Evolutionary conservation across 1,139 yeast genomes (phyloP).

Genomic region (Kurtzmaniella natalensis): DNA sequence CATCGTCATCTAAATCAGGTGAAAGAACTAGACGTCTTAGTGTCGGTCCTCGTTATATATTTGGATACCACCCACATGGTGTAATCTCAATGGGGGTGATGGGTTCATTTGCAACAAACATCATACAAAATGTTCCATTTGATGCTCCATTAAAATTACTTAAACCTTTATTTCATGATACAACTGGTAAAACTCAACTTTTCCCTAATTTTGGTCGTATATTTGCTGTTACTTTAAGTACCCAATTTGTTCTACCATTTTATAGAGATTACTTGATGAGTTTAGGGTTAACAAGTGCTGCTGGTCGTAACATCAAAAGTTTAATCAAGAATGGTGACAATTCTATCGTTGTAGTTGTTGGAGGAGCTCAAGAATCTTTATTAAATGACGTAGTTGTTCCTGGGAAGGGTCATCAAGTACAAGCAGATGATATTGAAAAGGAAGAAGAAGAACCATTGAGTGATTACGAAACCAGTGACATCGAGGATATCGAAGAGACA

Average conservation of each 20-base stretch:
- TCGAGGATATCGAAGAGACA: constrained; percentile 7
- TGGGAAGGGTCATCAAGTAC: constrained; percentile 54
- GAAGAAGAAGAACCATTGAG: constrained; percentile 7
- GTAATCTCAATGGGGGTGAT: constrained; percentile 90
- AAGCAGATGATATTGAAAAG: constrained; percentile 15
- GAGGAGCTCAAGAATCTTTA: constrained; percentile 92
- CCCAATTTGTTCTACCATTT: constrained; percentile 84
- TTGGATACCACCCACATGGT: constrained; percentile 97
- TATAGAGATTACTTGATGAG: constrained; percentile 82
- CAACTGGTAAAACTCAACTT: constrained; percentile 38
- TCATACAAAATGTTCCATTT: constrained; percentile 45
- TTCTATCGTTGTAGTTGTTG: constrained; percentile 85
- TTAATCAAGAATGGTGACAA: constrained; percentile 60
- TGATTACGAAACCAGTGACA: background rate
- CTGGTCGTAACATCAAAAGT: constrained; percentile 65
- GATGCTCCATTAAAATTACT: constrained; percentile 52
- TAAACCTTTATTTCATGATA: constrained; percentile 40
- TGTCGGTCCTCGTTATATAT: constrained; percentile 78
- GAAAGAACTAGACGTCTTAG: constrained; percentile 25
- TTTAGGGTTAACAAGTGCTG: constrained; percentile 83
- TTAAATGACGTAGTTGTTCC: constrained; percentile 41
- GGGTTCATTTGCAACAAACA: constrained; percentile 83
- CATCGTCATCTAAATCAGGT: constrained; percentile 4
- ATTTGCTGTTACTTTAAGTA: constrained; percentile 73
- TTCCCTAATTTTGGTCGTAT: constrained; percentile 80